Evolutionary conservation across 2,329 filamentous ascomycete species (phyloP).

Genomic region (Tympanopsis confertula): DNA sequence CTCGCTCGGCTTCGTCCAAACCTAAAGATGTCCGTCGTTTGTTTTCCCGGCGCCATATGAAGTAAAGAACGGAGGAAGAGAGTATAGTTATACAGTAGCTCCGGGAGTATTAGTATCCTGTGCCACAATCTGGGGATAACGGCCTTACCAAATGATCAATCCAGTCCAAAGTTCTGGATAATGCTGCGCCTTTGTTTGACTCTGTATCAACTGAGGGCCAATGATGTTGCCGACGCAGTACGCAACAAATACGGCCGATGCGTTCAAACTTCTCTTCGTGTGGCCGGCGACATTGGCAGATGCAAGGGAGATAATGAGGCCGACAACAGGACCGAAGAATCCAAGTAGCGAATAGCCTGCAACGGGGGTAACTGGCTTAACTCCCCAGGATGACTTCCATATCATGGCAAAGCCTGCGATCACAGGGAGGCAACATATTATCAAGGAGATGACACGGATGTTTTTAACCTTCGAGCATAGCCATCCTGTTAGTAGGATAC

Average conservation of each 20-base stretch:
- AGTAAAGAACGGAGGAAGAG: constrained; percentile 41
- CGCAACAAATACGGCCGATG: constrained; percentile 61
- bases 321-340: constrained; percentile 62
- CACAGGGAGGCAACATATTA: constrained; percentile 59
- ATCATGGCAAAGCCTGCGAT: constrained; percentile 66
- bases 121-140: not conserved
- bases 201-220: constrained; percentile 59
- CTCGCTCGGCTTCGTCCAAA: constrained; percentile 47
- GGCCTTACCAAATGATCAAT: constrained; percentile 43
- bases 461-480: constrained; percentile 48
- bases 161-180: constrained; percentile 64
- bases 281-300: constrained; percentile 64
- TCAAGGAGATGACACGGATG: constrained; percentile 52
- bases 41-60: constrained; percentile 49
- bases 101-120: constrained; percentile 5
- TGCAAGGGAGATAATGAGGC: constrained; percentile 41
- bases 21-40: constrained; percentile 31
- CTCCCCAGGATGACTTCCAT: constrained; percentile 56
- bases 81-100: constrained; percentile 60
- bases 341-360: constrained; percentile 63
- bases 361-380: constrained; percentile 54
- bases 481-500: constrained; percentile 56
- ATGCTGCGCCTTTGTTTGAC: constrained; percentile 51
- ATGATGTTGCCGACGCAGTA: constrained; percentile 71
- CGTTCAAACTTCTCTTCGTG: constrained; percentile 70